Conservation (phyloP, 345 rosid genomes). For the Arabis hirsuta region DNA sequence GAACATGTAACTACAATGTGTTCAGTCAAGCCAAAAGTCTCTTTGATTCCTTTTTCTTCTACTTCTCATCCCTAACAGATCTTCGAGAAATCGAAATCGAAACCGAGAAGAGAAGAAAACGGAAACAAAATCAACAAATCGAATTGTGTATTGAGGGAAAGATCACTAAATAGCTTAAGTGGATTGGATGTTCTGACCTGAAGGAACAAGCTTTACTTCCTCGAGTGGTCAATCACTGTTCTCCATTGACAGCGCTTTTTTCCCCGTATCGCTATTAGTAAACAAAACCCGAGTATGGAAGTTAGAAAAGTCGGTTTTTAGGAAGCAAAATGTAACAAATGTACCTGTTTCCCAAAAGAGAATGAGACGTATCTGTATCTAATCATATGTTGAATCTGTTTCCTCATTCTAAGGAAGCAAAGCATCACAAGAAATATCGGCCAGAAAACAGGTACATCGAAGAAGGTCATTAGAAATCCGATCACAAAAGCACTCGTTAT, state of each 20-base stretch:
- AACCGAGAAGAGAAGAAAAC: no score
- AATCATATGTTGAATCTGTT: conserved; percentile 82
- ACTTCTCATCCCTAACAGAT: conserved; percentile 36
- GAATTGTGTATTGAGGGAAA: not conserved
- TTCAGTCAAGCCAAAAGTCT: not conserved
- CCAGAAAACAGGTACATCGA: conserved; percentile 80
- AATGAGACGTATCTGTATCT: conserved; percentile 82
- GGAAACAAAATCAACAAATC: not conserved
- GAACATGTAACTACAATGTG: not conserved
- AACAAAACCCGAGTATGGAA: not conserved
- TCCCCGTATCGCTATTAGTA: conserved; percentile 57
- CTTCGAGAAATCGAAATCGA: not conserved
- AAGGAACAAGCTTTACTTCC: conserved; percentile 9
- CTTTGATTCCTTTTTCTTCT: conserved; percentile 6
- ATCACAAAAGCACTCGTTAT: conserved; percentile 68
- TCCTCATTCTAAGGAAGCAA: conserved; percentile 72
- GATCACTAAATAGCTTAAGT: not conserved
- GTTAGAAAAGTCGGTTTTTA: not conserved
- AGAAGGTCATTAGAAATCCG: conserved; percentile 73
- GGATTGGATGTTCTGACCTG: not conserved
- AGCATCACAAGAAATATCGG: conserved; percentile 76
- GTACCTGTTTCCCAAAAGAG: conserved; percentile 87
- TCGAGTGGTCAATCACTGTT: conserved; percentile 4
- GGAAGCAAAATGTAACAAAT: not conserved
- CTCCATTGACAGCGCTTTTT: conserved; percentile 54